Conservation (phyloP, 208 protist genomes). For the Leishmania guyanensis region DNA sequence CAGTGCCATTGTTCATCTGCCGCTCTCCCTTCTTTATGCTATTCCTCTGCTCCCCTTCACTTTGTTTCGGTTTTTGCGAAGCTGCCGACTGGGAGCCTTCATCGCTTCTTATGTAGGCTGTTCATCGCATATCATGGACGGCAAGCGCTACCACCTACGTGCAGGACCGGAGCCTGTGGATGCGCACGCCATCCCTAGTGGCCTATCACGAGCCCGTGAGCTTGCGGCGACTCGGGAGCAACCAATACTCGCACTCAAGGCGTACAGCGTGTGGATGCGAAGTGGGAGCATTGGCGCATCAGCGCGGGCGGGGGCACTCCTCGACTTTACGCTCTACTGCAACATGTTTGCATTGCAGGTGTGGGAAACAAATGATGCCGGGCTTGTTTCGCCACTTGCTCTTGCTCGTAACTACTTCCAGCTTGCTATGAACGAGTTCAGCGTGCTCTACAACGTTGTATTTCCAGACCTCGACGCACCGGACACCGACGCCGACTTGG, state of each 20-base stretch:
- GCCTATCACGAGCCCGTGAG: slow-evolving; percentile 12
- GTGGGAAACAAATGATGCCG: background rate
- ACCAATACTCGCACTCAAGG: slow-evolving; percentile 47
- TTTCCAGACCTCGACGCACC: background rate
- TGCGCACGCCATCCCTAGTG: background rate
- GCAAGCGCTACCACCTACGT: background rate
- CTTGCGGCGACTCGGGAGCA: slow-evolving; percentile 21
- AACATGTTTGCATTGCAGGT: slow-evolving; percentile 26
- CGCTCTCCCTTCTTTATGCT: background rate
- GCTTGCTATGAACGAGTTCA: slow-evolving; percentile 26
- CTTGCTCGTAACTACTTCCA: slow-evolving; percentile 30
- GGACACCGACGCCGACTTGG: background rate
- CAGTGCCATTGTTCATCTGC: background rate
- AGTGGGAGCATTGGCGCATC: background rate
- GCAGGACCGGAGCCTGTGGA: background rate
- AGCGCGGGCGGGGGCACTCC: slow-evolving; percentile 17
- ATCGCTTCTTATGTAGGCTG: background rate
- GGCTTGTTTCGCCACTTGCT: background rate
- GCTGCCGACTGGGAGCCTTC: background rate
- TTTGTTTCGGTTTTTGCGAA: background rate
- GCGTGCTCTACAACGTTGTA: slow-evolving; percentile 8
- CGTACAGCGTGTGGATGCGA: slow-evolving; percentile 35
- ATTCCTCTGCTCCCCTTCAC: background rate
- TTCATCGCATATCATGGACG: slow-evolving; percentile 1
- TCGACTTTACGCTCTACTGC: slow-evolving; percentile 34